Evolutionary conservation across 345 rosid genomes (phyloP), one percentile per base, ranked within the genome.

Genomic region (Aquilaria yunnanensis): DNA sequence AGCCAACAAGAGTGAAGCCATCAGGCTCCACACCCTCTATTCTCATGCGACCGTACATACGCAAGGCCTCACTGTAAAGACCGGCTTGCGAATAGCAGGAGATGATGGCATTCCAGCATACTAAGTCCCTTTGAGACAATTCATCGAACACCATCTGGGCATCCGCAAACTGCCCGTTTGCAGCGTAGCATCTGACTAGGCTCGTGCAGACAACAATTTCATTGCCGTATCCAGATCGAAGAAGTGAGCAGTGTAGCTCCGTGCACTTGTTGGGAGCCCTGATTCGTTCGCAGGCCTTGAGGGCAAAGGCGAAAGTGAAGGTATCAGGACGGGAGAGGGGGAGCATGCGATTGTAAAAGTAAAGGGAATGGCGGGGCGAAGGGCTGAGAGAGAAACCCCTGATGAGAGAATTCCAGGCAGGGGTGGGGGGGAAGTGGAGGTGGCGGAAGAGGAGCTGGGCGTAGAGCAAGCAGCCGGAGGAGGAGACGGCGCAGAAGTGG

Each of bases 51-150:
- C 59, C 69, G 37, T 65, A 73, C 74, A 84, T 53, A 57, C 71
- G 16, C 69, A 86, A 61, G 3, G 83, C 90, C 7, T 72, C 67
- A 5, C 72, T 54, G 14, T 76, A 78, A 46, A 70, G 64, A 60
- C 75, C 81, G 16, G 76, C 80, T 58, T 61, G 84, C 29, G 82
- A 75, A 51, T 78, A 74, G 51, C 86, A 77, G 37, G 87, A 78
- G 56, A 84, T 84, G 79, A 86, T 78, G n/a, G 79, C 80, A 62
- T 82, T 83, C 93, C 93, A 86, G 51, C 84, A 78, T 59, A 86
- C 76, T 65, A 78, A 68, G 29, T 82, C 85, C 65, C 82, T 84
- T 0, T 66, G 53, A 63, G 85, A 56, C 85, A 84, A 84, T 54
- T 82, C 71, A 46, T 82, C 87, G 49, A 82, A 86, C 71, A 84